phyloP scores from a whole-genome alignment of 2,329 filamentous ascomycete genomes.

The Ophiosphaerella korrae region DNA sequence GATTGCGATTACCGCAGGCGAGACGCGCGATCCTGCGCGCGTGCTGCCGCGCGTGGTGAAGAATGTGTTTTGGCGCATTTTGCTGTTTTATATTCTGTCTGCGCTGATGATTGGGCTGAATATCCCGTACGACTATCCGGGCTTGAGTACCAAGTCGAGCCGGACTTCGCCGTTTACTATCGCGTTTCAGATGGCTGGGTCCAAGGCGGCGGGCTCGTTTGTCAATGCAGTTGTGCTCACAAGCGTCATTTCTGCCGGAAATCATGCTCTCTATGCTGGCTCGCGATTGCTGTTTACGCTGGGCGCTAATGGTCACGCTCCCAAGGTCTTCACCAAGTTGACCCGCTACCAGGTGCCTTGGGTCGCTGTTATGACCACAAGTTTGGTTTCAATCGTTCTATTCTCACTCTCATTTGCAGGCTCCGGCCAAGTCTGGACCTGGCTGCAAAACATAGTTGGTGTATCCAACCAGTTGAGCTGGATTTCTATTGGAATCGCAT shows the following conservation, averaged over 20 bases:
- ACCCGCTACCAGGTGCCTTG: constrained; percentile 50
- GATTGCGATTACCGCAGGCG: constrained; percentile 76
- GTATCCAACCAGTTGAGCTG: constrained; percentile 59
- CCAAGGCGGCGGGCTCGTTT: constrained; percentile 64
- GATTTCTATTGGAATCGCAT: constrained; percentile 61
- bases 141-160: constrained; percentile 41
- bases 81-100: constrained; percentile 50
- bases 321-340: constrained; percentile 66
- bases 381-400: constrained; percentile 44
- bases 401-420: constrained; percentile 53
- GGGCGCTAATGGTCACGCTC: constrained; percentile 66
- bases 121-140: constrained; percentile 46
- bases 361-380: constrained; percentile 42
- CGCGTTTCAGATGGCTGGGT: constrained; percentile 65
- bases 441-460: constrained; percentile 72
- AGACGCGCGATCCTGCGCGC: constrained; percentile 79
- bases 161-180: constrained; percentile 68
- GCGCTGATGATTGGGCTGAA: constrained; percentile 51
- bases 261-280: constrained; percentile 61
- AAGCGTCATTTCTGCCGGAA: constrained; percentile 63
- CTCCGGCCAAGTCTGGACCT: constrained; percentile 55
- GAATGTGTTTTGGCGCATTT: constrained; percentile 73
- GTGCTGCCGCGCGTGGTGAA: constrained; percentile 86
- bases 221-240: constrained; percentile 70
- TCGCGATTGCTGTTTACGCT: constrained; percentile 62